Conservation (phyloP, 805 yeast genomes). For the Saccharomycopsis olivae region DNA sequence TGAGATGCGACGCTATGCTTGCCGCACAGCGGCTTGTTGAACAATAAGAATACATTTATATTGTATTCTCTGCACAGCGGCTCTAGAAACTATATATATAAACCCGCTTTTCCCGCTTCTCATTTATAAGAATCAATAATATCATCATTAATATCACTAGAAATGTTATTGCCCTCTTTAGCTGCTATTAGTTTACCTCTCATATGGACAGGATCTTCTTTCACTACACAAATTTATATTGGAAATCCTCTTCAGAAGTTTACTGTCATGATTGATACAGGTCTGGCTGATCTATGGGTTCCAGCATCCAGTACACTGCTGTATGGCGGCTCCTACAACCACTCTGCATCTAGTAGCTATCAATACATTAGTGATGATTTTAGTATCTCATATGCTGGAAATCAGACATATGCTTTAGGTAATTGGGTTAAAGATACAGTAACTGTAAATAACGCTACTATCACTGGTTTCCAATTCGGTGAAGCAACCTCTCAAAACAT, state of each 20-base stretch:
- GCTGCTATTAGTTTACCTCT: too few species aligned
- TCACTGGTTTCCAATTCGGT: constrained; percentile 9
- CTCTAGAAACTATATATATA: too few species aligned
- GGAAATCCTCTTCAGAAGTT: constrained; percentile 35
- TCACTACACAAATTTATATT: constrained; percentile 30
- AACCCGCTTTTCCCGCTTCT: too few species aligned
- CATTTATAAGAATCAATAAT: too few species aligned
- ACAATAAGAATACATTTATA: too few species aligned
- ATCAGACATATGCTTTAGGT: constrained; percentile 39
- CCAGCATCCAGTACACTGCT: constrained; percentile 21
- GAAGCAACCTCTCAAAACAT: constrained; percentile 6
- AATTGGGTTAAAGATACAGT: constrained; percentile 23
- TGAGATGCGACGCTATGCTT: too few species aligned
- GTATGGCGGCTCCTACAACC: constrained; percentile 20
- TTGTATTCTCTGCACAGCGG: too few species aligned
- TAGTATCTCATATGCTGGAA: constrained; percentile 32
- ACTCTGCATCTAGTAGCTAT: constrained; percentile 18
- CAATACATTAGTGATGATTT: constrained; percentile 25
- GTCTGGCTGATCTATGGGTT: constrained; percentile 41
- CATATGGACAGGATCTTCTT: too few species aligned
- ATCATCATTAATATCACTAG: too few species aligned
- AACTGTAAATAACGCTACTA: constrained; percentile 11
- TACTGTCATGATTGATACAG: constrained; percentile 37
- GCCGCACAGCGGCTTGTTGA: too few species aligned
- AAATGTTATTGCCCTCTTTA: too few species aligned